Percentiles rank a stretch among this genome's conserved stretches.
Evolutionary conservation across 345 rosid species (phyloP).

Genomic region (Eucalyptus grandis): DNA sequence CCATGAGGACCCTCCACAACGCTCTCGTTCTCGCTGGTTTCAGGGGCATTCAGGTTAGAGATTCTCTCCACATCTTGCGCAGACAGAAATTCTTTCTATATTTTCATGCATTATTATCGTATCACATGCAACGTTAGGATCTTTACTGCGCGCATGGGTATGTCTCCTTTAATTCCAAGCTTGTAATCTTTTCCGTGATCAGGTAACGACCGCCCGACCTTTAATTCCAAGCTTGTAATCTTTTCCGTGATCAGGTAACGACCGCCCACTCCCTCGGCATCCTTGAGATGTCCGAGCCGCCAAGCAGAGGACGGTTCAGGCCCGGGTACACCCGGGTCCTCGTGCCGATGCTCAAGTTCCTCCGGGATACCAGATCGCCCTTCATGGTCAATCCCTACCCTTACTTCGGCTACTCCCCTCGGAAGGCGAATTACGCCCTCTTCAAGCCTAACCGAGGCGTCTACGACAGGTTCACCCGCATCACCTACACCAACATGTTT

Average conservation of each 20-base stretch:
- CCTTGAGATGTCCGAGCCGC: constrained; percentile 17
- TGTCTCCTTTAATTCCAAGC: not conserved
- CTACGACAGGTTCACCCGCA: constrained; percentile 33
- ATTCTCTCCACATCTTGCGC: not conserved
- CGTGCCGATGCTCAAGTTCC: constrained; percentile 57
- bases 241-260: constrained; percentile 35
- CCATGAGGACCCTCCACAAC: constrained; percentile 40
- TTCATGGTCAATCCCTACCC: constrained; percentile 82
- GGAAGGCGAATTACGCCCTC: constrained; percentile 23
- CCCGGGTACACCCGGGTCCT: constrained; percentile 22
- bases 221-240: not conserved
- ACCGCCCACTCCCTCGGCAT: constrained; percentile 60
- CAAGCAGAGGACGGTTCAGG: constrained; percentile 53
- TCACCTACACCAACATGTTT: constrained; percentile 58
- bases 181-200: not conserved
- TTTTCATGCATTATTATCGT: not conserved
- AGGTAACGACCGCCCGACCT: constrained; percentile 62
- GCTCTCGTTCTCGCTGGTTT: constrained; percentile 57
- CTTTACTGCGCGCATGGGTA: not conserved
- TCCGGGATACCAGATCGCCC: constrained; percentile 58
- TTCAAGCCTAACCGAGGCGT: constrained; percentile 45
- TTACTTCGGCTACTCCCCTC: constrained; percentile 37
- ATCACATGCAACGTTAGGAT: not conserved
- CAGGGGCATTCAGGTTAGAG: constrained; percentile 39
- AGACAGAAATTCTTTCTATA: not conserved